A percentile compares a stretch with the other conserved stretches of the same genome.
Conservation (phyloP, 1,139 yeast species). For the Chernovozyma aurita region DNA sequence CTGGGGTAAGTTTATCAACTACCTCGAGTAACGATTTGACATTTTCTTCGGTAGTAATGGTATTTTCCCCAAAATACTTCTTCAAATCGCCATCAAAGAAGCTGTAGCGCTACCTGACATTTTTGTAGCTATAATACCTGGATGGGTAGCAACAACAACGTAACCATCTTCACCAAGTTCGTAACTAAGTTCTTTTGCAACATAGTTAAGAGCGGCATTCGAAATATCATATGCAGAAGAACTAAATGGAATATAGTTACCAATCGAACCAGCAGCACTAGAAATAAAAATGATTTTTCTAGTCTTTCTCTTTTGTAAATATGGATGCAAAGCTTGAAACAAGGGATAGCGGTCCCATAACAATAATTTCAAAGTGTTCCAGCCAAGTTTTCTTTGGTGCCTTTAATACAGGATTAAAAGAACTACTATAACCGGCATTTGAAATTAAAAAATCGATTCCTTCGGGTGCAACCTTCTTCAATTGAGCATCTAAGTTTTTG, state of each 20-base stretch:
- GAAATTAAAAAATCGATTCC: constrained; percentile 16
- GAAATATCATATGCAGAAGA: constrained; percentile 12
- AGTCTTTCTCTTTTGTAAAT: constrained; percentile 14
- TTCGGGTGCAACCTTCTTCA: constrained; percentile 3
- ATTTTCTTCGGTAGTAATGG: constrained; percentile 10
- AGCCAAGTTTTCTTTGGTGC: constrained; percentile 13
- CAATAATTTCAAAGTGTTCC: constrained; percentile 20
- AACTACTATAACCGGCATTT: constrained; percentile 14
- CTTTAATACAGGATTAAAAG: constrained; percentile 5
- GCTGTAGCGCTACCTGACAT: constrained; percentile 6
- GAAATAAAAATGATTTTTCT: constrained; percentile 23
- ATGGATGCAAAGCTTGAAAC: constrained; percentile 22
- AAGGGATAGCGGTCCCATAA: constrained; percentile 27
- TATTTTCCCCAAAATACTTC: constrained; percentile 2
- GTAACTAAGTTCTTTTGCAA: constrained; percentile 3
- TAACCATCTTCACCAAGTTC: constrained; percentile 15
- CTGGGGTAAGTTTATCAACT: constrained; percentile 3
- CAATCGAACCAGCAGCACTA: constrained; percentile 19
- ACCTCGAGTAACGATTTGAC: constrained; percentile 5
- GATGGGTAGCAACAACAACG: constrained; percentile 22
- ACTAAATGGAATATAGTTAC: constrained; percentile 7
- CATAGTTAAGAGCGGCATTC: constrained; percentile 21
- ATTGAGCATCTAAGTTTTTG: constrained; percentile 2
- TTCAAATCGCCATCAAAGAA: neutral
- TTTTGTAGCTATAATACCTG: constrained; percentile 30